Evolutionary conservation across 1,284 basidiomycete genomes (phyloP), one percentile per base, ranked within the genome.

Genomic region (Tilletia walkeri): DNA sequence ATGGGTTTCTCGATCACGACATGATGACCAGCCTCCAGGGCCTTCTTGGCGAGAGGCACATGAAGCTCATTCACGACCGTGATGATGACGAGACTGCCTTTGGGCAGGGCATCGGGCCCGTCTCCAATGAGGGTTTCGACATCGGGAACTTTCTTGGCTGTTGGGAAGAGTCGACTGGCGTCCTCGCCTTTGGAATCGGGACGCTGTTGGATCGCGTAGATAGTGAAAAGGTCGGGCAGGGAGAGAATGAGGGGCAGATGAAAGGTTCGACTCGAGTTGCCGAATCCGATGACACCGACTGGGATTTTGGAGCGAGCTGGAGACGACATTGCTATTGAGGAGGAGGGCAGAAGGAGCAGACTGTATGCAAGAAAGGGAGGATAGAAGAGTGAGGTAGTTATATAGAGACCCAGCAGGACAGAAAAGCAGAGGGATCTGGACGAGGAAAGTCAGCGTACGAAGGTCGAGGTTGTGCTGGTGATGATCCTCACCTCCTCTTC

Each of bases 1-100:
- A 80, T 73, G 24, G 82, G 82, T 71, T 83, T 83, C 65, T 83
- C 82, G 49, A 82, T 77, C 10, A 83, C 72, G 9, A 83, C 82
- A 67, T 83, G 81, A 71, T 77, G 76, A 18, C 78, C 78, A 1
- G 74, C 53, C 53, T 79, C 70, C 48, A 83, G 75, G 2, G 80
- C 76, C 9, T 74, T 70, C 68, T 79, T 77, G 36, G 82, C 82
- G 61, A 80, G 78, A 18, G 76, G 75, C 47, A 76, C 76, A 68
- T 83, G 82, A 16, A 80, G 81, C 20, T 73, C 75, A 73, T 82
- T 82, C 67, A 77, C 74, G n/a, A 79, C 81, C 9, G 80, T 81
- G 67, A 83, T 75, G 48, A 83, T 74, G 70, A 82, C 76, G n/a
- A 83, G 74, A 14, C 78, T 76, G 12, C 73, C 69, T 65, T 75